Base-by-base conservation (phyloP, 345 rosid genomes). In the Lumnitzera littorea region DNA sequence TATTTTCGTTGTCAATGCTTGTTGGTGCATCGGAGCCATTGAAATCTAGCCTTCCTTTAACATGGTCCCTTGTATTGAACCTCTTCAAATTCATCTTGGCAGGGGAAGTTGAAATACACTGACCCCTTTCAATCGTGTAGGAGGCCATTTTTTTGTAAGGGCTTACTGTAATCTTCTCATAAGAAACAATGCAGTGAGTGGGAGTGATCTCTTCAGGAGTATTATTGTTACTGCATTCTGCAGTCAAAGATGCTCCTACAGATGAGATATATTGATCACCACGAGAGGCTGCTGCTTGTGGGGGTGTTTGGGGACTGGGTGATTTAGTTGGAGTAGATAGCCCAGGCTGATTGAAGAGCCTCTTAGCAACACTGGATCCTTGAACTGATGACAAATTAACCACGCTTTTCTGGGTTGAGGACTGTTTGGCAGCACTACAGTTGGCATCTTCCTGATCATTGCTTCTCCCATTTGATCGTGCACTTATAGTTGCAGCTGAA, bases 1-100 rank as follows among this genome's bases (percentile, higher is more conserved):
- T 64, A 51, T 2, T 50, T 46, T 80, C 73, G 56, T 75, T 67
- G 53, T 78, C 87, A n/a, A 57, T 25, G 55, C 41, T 63, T 70
- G 55, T 61, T 55, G 74, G 50, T 23, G 53, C 70, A 56, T 85
- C 87, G 48, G 91, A 70, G 61, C 78, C 86, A 74, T 83, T 92
- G 29, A 95, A 95, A 68, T 91, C 91, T 15, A 95, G 83, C 73
- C 92, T 84, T 68, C 96, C 90, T 65, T 91, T 94, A 20, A 88
- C 92, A 58, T 78, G 79, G 61, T 81, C 91, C 69, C 92, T 78
- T 78, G 74, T 86, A 58, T 62, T 75, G 1, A 66, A 31, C 75
- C 82, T 80, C 70, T 65, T 81, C 63, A 57, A 48, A 46, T 69
- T 75, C n/a, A 84, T 52, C 76, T 88, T 91, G 53, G 59, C 67